phyloP scores from a whole-genome alignment of 345 rosid species.

The Citrus sinensis region DNA sequence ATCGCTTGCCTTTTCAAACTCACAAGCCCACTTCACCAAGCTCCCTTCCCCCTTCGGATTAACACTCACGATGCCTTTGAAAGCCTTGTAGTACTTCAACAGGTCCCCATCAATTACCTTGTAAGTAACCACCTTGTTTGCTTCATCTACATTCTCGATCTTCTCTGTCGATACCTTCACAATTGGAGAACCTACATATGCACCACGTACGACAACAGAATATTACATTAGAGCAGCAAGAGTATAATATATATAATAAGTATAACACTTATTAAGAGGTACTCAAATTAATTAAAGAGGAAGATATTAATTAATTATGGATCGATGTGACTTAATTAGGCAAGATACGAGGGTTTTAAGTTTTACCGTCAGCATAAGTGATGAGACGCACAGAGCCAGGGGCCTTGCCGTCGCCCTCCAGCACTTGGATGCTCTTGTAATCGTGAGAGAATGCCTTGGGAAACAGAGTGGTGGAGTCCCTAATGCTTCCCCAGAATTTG shows the following conservation, averaged over 20 bases:
- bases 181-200: conserved; percentile 50
- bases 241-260: too few relatives aligned
- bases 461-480: conserved; percentile 60
- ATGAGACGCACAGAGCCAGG: conserved; percentile 74
- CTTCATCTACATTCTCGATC: conserved; percentile 67
- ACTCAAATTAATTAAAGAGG: too few relatives aligned
- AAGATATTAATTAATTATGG: too few relatives aligned
- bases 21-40: conserved; percentile 72
- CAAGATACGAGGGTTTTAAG: background rate
- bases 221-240: too few relatives aligned
- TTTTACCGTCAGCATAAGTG: conserved; percentile 61
- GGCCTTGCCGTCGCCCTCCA: conserved; percentile 80
- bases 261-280: too few relatives aligned
- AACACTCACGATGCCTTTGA: conserved; percentile 51
- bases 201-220: too few relatives aligned
- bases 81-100: conserved; percentile 66
- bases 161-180: conserved; percentile 69
- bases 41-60: conserved; percentile 63
- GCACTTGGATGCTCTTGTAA: conserved; percentile 76
- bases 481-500: conserved; percentile 59
- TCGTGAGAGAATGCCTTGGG: conserved; percentile 70
- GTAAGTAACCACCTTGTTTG: conserved; percentile 45
- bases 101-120: conserved; percentile 76
- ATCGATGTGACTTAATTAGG: too few relatives aligned
- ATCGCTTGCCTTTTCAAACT: conserved; percentile 66